Evolutionary conservation across 495 filamentous ascomycete genomes (phyloP).

Genomic region (Penicillium diatomitis): DNA sequence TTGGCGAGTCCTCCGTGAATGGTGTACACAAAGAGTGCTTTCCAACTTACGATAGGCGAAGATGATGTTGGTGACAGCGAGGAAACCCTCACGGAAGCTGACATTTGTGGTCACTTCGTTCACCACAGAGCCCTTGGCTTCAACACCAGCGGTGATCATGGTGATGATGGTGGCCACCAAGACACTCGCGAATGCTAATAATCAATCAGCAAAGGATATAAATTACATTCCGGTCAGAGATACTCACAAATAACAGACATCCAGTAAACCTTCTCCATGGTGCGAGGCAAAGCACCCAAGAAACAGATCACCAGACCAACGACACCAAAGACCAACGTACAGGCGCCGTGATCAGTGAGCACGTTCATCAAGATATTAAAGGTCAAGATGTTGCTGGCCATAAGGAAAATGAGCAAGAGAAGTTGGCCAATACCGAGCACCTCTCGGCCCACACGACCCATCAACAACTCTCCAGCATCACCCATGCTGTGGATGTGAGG

Average conservation of each 20-base stretch:
- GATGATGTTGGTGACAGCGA: slow-evolving; percentile 29
- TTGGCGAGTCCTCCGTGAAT: background rate
- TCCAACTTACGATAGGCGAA: slow-evolving; percentile 31
- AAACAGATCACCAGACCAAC: slow-evolving; percentile 56
- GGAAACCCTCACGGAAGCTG: slow-evolving; percentile 20
- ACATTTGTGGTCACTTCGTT: slow-evolving; percentile 12
- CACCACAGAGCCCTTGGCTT: slow-evolving; percentile 14
- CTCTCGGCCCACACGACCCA: slow-evolving; percentile 55
- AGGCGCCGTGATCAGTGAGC: slow-evolving; percentile 53
- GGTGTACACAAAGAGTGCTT: too few relatives aligned
- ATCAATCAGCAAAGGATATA: background rate
- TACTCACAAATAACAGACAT: slow-evolving; percentile 49
- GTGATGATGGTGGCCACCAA: slow-evolving; percentile 57
- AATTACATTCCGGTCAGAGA: background rate
- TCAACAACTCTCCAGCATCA: slow-evolving; percentile 58
- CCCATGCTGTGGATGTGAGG: slow-evolving; percentile 56
- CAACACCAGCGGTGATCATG: slow-evolving; percentile 54
- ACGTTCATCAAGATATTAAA: slow-evolving; percentile 56
- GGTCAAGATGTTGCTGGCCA: slow-evolving; percentile 64
- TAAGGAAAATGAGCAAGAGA: slow-evolving; percentile 61
- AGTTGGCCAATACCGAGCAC: slow-evolving; percentile 52
- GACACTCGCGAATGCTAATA: slow-evolving; percentile 50
- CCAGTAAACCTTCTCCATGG: slow-evolving; percentile 47
- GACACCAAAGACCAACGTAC: slow-evolving; percentile 58
- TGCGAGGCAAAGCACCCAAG: slow-evolving; percentile 54